Evolutionary conservation across 1,284 basidiomycete genomes (phyloP).

Genomic region (Cystobasidium sp.): DNA sequence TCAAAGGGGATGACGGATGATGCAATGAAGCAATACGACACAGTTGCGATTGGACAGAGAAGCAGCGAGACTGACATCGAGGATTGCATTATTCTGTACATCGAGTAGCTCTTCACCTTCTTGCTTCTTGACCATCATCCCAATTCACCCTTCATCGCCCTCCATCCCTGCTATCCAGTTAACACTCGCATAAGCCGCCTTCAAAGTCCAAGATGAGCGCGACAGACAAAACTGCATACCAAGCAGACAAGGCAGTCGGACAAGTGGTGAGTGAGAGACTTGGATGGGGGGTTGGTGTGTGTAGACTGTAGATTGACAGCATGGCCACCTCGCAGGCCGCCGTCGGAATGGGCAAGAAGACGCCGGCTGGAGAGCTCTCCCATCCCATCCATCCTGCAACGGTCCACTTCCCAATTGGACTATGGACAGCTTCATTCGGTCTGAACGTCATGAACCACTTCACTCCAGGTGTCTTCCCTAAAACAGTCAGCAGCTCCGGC

Average conservation of each 20-base stretch:
- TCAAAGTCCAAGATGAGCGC: not conserved
- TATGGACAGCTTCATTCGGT: slow-evolving; percentile 52
- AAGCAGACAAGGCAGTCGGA: slow-evolving; percentile 23
- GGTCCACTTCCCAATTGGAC: slow-evolving; percentile 44
- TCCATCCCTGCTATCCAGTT: not conserved
- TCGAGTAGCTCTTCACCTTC: too few relatives aligned
- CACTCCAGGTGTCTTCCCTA: slow-evolving; percentile 44
- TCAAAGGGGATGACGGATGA: too few relatives aligned
- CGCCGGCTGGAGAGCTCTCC: slow-evolving; percentile 8
- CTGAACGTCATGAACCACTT: slow-evolving; percentile 51
- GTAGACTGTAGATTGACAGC: not conserved
- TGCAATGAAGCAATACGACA: too few relatives aligned
- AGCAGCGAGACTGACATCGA: too few relatives aligned
- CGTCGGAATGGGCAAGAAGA: slow-evolving; percentile 38
- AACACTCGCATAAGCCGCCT: not conserved
- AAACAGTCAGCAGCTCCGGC: slow-evolving; percentile 33
- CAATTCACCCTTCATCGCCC: too few relatives aligned
- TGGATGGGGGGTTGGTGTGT: not conserved
- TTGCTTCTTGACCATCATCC: too few relatives aligned
- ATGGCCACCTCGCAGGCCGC: not conserved
- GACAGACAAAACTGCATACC: not conserved
- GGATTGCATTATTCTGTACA: too few relatives aligned
- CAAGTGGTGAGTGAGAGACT: slow-evolving; percentile 10
- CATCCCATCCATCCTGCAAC: slow-evolving; percentile 31
- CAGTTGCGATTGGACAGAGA: too few relatives aligned